Evolutionary conservation across 345 rosid genomes (phyloP), one percentile per base, ranked within the genome.

Genomic region (Tarenaya hassleriana): DNA sequence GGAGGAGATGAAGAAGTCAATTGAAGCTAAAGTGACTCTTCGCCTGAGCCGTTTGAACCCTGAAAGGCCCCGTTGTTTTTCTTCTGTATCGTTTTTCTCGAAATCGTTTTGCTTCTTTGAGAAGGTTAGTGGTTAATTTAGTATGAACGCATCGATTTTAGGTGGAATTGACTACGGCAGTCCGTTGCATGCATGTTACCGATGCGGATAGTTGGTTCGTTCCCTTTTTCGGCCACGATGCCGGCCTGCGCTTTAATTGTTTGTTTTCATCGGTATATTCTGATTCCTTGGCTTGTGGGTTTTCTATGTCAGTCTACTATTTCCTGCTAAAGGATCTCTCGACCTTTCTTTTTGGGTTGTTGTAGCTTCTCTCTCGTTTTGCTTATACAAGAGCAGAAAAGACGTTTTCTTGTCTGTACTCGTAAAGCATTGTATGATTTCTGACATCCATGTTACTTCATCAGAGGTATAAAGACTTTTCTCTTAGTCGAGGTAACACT

Each of bases 21-120:
- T 80, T 12, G 97, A 88, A 65, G 82, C 85, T n/a, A 94, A 88
- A 69, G 29, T 77, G 73, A 66, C 81, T 62, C 99, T 94, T 75
- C 99, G 99, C 57, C 95, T 77, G 35, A 80, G 67, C 62, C 88
- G 88, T 41, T 73, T 94, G 76, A 86, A 83, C 72, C 97, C 99
- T 21, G 89, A 85, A 66, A 73, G 97, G 50, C 97, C 97, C 60
- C 97, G 99, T 92, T 59, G 18, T 83, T 74, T 42, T 56, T 21
- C 12, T 21, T 20, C n/a, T 50, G 8, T 20, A 7, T 21, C 2
- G 7, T 16, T 18, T 4, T 14, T 44, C 0, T 10, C 10, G 31
- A 11, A 32, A 8, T 41, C 10, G 17, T 32, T 32, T 37, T 3
- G 11, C 35, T 60, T 19, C n/a, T 49, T 50, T 41, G 10, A 7